Evolutionary conservation across 2,329 filamentous ascomycete genomes (phyloP), one percentile per base, ranked within the genome.

Genomic region (Lachnellula cervina): DNA sequence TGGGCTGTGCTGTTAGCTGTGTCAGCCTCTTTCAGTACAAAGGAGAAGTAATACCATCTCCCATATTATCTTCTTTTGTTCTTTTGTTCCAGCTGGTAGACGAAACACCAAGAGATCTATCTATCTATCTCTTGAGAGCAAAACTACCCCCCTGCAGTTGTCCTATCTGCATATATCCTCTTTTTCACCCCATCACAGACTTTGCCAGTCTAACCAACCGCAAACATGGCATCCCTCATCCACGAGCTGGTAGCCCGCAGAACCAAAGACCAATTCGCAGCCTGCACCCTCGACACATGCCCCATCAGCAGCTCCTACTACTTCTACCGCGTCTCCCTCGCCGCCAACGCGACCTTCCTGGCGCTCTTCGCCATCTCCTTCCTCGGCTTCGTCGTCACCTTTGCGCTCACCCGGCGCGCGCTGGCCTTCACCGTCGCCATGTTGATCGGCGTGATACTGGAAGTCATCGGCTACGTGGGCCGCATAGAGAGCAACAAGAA

Each of bases 391-490:
- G 60, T 79, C 25, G 58, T 67, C 40, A 71, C 71, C 43, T 76
- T 75, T 58, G 73, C 69, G 34, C 52, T 75, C 49, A 76, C 72
- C 9, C 76, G 77, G 52, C 73, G 72, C 50, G 80, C 76, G 11
- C 75, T 74, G 55, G 73, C 72, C 49, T 85, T 83, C 69, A 72
- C 73, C 52, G 60, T 78, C n/a, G 76, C 78, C 45, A 78, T 87
- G 71, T 54, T 73, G 1, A 69, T 78, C 0, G 84, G 84, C 6
- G 72, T 80, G 17, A 49, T 77, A 42, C 73, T 76, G 34, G 84
- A 87, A 68, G 69, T 84, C 14, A 60, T 84, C 23, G 84, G 84
- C 11, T 87, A 88, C 60, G 70, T 69, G 0, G 84, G 79, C 2
- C 76, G 85, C 9, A 70, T 87, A 34, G 71, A 79, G 63, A 77